phyloP scores from a whole-genome alignment of 768 basidiomycete species.

The Tricholoma terreum region DNA sequence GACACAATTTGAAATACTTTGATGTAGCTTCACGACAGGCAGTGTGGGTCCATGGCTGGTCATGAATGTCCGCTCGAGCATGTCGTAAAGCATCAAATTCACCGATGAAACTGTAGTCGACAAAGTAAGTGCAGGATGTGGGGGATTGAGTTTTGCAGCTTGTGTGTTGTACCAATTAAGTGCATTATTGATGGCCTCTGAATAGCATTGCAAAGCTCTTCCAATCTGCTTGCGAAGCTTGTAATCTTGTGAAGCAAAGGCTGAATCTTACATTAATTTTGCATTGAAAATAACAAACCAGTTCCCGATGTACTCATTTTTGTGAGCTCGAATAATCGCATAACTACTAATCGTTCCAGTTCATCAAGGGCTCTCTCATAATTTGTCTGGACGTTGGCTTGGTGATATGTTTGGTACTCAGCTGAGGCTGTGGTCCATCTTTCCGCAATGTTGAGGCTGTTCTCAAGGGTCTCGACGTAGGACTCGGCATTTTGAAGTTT shows the following conservation, averaged over 20 bases:
- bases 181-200: conserved; percentile 20
- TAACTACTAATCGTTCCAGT: conserved; percentile 18
- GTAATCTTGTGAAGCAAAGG: too few species aligned
- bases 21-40: conserved; percentile 14
- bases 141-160: too few species aligned
- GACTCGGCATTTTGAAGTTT: conserved; percentile 3
- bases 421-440: background rate
- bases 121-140: conserved; percentile 8
- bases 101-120: conserved; percentile 22
- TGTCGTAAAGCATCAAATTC: conserved; percentile 22
- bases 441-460: background rate
- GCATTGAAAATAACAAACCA: conserved; percentile 16
- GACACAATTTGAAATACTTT: conserved; percentile 14
- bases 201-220: conserved; percentile 17
- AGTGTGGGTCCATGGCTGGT: conserved; percentile 16
- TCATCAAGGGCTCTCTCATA: conserved; percentile 18
- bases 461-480: background rate
- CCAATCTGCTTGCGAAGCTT: conserved; percentile 24
- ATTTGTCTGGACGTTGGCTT: background rate
- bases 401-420: background rate
- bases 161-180: conserved; percentile 7
- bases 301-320: conserved; percentile 16
- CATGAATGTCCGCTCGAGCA: conserved; percentile 11
- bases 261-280: too few species aligned
- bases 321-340: conserved; percentile 20